Percentiles rank a stretch among this genome's conserved stretches.
Conservation (phyloP, 805 yeast species). For the Huiozyma sinensis region DNA sequence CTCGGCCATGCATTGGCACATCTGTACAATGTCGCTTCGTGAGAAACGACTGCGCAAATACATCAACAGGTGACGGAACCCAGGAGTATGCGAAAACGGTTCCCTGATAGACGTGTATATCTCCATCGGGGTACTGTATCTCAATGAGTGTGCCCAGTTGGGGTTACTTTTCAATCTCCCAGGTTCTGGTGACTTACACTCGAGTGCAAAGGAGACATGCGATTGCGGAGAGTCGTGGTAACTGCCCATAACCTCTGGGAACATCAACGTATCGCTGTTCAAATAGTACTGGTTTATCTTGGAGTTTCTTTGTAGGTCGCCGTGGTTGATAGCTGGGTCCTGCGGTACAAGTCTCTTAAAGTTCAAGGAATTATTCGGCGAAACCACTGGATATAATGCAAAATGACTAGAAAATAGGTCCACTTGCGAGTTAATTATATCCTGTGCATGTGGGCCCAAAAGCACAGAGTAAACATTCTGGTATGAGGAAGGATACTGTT, state of each 20-base stretch:
- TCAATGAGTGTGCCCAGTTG: conserved; percentile 26
- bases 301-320: conserved; percentile 5
- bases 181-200: conserved; percentile 16
- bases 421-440: conserved; percentile 16
- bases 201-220: conserved; percentile 18
- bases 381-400: conserved; percentile 23
- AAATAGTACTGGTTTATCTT: conserved; percentile 56
- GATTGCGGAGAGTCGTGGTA: conserved; percentile 1
- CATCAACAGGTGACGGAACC: conserved; percentile 70
- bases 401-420: conserved; percentile 23
- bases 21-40: conserved; percentile 56
- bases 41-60: conserved; percentile 66
- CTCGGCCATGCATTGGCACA: conserved; percentile 83
- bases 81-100: conserved; percentile 86
- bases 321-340: conserved; percentile 8
- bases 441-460: conserved; percentile 20
- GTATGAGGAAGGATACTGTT: conserved; percentile 12
- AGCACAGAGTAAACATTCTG: conserved; percentile 17
- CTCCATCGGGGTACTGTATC: conserved; percentile 58
- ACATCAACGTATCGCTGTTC: conserved; percentile 38
- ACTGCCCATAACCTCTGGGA: conserved; percentile 43
- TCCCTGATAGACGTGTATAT: conserved; percentile 62
- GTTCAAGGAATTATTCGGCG: conserved; percentile 9
- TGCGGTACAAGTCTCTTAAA: conserved; percentile 15
- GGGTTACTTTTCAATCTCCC: conserved; percentile 14